A percentile compares a stretch with the other conserved stretches of the same genome.
Conservation (phyloP, 129 eudicot species). For the Pittosporum tobira region DNA sequence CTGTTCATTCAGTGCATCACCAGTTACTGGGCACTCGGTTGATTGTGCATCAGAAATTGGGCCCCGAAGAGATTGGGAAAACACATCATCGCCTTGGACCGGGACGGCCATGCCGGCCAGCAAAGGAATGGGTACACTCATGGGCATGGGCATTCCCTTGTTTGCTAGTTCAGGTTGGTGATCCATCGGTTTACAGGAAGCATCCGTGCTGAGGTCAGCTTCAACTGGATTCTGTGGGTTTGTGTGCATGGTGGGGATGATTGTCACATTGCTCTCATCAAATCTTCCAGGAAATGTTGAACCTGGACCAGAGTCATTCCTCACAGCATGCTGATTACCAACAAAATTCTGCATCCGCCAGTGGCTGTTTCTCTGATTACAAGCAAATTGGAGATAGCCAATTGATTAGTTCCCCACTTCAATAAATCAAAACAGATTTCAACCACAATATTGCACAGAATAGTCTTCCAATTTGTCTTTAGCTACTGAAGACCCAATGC, state of each 20-base stretch:
- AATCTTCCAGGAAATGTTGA: slow-evolving; percentile 46
- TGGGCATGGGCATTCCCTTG: slow-evolving; percentile 32
- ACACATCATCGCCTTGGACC: slow-evolving; percentile 35
- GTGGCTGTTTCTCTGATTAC: slow-evolving; percentile 80
- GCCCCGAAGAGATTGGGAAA: slow-evolving; percentile 38
- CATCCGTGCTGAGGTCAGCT: slow-evolving; percentile 39
- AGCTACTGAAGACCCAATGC: too few species aligned
- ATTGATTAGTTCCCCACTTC: background rate
- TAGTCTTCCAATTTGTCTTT: too few species aligned
- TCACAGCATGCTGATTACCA: slow-evolving; percentile 52
- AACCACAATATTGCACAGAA: too few species aligned
- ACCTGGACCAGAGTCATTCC: slow-evolving; percentile 40
- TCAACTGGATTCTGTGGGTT: slow-evolving; percentile 37
- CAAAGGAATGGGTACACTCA: too few species aligned
- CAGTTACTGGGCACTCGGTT: slow-evolving; percentile 30
- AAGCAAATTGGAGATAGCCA: slow-evolving; percentile 7
- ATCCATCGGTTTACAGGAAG: slow-evolving; percentile 42
- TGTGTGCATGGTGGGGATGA: slow-evolving; percentile 39
- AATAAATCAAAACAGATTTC: background rate
- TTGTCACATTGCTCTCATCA: slow-evolving; percentile 50
- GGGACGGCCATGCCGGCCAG: slow-evolving; percentile 40
- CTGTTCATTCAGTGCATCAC: slow-evolving; percentile 35
- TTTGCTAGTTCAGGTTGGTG: slow-evolving; percentile 50
- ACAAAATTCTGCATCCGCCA: slow-evolving; percentile 74
- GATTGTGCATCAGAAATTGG: slow-evolving; percentile 42